A percentile compares a stretch with the other conserved stretches of the same genome.
These are phyloP conservation scores for Erysimum cheiri DNA, from an alignment of 441 rosid species.

Conservation along the genomic window DNA sequence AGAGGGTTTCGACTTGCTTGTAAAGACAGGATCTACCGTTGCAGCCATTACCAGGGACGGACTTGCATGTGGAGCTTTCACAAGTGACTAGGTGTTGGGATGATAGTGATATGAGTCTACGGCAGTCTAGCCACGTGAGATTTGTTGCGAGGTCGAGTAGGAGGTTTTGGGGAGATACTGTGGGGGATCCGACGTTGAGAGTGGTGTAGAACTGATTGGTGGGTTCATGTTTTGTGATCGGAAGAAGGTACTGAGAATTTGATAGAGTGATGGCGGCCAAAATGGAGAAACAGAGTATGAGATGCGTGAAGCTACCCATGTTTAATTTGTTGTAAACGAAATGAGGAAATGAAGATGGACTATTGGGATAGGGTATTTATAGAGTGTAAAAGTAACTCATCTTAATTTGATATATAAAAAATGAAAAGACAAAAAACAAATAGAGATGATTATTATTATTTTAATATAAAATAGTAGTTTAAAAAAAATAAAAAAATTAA, in stretches of 20 bases:
- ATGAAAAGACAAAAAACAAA: background rate
- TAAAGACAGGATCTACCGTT: background rate
- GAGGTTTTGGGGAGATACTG: conserved; percentile 11
- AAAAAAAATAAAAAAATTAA: too few relatives aligned
- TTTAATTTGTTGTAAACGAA: background rate
- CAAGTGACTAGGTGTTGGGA: conserved; percentile 14
- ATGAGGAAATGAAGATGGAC: background rate
- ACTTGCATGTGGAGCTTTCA: conserved; percentile 24
- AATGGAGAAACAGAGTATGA: background rate
- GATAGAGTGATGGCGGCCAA: conserved; percentile 4
- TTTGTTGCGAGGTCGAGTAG: conserved; percentile 27
- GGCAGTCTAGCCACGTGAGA: conserved; percentile 34
- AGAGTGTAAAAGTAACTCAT: background rate
- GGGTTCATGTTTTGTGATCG: conserved; percentile 35
- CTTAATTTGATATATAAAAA: background rate
- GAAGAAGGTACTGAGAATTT: conserved; percentile 35
- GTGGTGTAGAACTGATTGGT: conserved; percentile 33
- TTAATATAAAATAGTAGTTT: too few relatives aligned
- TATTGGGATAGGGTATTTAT: background rate
- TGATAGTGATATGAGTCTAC: conserved; percentile 19
- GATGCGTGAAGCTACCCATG: conserved; percentile 1
- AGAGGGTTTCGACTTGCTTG: background rate
- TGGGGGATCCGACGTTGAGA: conserved; percentile 2
- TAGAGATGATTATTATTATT: too few relatives aligned
- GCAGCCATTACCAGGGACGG: conserved; percentile 26